Evolutionary conservation across 208 protist species (phyloP).

Genomic region (Acanthamoeba lugdunensis): DNA sequence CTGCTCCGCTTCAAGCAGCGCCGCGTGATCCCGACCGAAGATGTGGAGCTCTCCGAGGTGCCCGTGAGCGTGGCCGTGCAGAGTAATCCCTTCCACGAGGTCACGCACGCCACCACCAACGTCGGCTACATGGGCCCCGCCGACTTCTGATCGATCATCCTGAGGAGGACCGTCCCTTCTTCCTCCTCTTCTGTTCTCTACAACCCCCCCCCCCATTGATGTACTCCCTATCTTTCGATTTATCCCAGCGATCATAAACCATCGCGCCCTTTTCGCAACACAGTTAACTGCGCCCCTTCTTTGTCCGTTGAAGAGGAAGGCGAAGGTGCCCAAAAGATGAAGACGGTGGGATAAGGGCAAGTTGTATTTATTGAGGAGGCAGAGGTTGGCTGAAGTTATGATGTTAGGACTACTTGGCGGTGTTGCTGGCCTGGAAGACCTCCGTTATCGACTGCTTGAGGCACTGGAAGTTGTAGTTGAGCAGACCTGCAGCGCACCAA

Average conservation of each 20-base stretch:
- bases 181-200: too few relatives aligned
- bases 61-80: not conserved
- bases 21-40: not conserved
- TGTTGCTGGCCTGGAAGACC: constrained; percentile 77
- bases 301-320: too few relatives aligned
- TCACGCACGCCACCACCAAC: not conserved
- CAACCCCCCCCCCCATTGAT: too few relatives aligned
- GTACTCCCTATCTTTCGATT: too few relatives aligned
- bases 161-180: too few relatives aligned
- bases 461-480: constrained; percentile 89
- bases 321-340: too few relatives aligned
- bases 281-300: too few relatives aligned
- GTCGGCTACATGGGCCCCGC: not conserved
- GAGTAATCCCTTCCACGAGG: not conserved
- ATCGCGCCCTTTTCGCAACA: too few relatives aligned
- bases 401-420: not conserved
- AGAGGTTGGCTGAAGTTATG: too few relatives aligned
- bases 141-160: not conserved
- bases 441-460: constrained; percentile 86
- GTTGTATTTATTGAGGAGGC: too few relatives aligned
- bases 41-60: constrained; percentile 9
- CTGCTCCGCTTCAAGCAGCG: constrained; percentile 24
- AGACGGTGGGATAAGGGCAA: too few relatives aligned
- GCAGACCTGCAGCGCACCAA: constrained; percentile 74
- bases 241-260: too few relatives aligned